A percentile compares a stretch with the other conserved stretches of the same genome.
These are phyloP conservation scores for Trichoderma aggressivum DNA, from an alignment of 2,329 filamentous ascomycete species.

Conservation along the genomic window DNA sequence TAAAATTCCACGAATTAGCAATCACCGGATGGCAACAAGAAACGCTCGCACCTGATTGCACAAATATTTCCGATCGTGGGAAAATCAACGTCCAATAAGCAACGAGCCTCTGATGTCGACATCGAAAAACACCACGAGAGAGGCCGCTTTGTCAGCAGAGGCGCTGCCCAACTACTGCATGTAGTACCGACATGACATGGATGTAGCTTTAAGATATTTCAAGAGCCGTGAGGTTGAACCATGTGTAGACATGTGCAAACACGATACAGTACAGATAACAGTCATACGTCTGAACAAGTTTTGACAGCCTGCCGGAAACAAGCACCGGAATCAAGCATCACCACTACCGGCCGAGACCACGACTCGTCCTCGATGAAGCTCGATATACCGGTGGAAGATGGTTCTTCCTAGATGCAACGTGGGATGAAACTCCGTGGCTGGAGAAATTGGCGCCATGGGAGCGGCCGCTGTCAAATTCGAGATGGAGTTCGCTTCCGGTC, in stretches of 20 bases:
- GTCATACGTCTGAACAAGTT: not conserved
- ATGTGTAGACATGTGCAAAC: not conserved
- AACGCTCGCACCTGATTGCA: not conserved
- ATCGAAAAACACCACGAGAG: not conserved
- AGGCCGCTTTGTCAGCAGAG: not conserved
- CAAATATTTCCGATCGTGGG: not conserved
- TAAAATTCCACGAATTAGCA: constrained; percentile 15
- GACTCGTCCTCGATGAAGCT: not conserved
- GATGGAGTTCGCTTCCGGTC: not conserved
- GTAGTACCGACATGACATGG: not conserved
- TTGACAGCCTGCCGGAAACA: not conserved
- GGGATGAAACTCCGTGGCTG: not conserved
- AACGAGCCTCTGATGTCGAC: not conserved
- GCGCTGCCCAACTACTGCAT: not conserved
- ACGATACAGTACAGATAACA: not conserved
- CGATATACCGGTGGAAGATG: not conserved
- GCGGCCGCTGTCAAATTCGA: not conserved
- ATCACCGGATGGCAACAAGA: not conserved
- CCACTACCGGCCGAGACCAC: not conserved
- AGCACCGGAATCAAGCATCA: not conserved
- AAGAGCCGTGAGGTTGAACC: not conserved
- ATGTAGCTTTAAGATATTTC: not conserved
- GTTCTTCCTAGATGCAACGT: not conserved
- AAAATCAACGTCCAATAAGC: not conserved
- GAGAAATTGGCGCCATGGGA: not conserved